Percentiles rank a stretch among this genome's conserved stretches.
phyloP scores from a whole-genome alignment of 768 basidiomycete genomes.

The Leccinum ochraceum region DNA sequence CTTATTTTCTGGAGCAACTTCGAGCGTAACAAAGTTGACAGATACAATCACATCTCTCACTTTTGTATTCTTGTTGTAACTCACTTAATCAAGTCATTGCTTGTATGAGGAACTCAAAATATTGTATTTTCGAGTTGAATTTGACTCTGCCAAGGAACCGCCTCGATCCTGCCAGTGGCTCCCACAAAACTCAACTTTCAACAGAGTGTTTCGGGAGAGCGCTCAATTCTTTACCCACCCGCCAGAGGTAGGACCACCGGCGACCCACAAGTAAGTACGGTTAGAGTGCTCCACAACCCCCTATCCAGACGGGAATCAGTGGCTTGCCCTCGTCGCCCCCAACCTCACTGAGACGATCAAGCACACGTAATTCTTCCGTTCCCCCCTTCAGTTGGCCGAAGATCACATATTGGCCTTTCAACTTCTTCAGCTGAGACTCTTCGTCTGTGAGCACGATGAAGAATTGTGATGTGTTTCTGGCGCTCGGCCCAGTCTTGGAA shows the following conservation, averaged over 20 bases:
- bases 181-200: too few species aligned
- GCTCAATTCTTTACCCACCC: background rate
- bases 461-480: conserved; percentile 48
- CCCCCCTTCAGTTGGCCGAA: conserved; percentile 42
- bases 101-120: too few species aligned
- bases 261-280: background rate
- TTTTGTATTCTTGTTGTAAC: too few species aligned
- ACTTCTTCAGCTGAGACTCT: conserved; percentile 41
- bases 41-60: too few species aligned
- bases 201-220: too few species aligned
- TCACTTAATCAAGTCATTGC: too few species aligned
- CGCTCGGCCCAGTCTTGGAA: conserved; percentile 44
- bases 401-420: conserved; percentile 51
- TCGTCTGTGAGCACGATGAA: conserved; percentile 49
- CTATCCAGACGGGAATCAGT: conserved; percentile 44
- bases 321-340: conserved; percentile 39
- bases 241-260: background rate
- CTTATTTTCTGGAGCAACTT: too few species aligned
- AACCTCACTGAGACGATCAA: conserved; percentile 36
- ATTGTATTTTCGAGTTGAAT: too few species aligned
- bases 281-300: conserved; percentile 36
- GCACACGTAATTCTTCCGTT: conserved; percentile 31
- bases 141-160: too few species aligned
- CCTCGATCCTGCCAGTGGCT: too few species aligned
- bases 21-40: too few species aligned